Base-by-base conservation (phyloP, 805 yeast species). In the Starmera amethionina region DNA sequence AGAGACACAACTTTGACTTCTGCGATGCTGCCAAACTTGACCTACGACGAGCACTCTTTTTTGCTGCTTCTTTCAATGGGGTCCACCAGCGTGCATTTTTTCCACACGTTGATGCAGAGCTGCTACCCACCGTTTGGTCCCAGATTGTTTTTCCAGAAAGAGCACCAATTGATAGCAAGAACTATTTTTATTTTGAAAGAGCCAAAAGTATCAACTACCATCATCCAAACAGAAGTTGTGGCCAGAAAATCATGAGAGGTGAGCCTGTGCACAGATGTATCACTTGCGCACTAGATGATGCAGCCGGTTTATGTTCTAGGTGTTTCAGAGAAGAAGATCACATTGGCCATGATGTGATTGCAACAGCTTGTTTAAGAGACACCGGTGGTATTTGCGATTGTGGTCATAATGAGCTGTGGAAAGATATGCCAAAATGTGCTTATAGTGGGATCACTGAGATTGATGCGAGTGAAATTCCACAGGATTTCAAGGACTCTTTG, bases 341-440 rank as follows among this genome's bases (percentile, higher is more conserved):
- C 59, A 54, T 55, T 30, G 90, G 77, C 35, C 97, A 89, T 57
- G 73, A 76, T 36, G 79, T 83, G 8, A 74, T 79, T 41, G 72
- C 77, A 14, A 67, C 75, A 32, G 75, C 83, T 7, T 73, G 81
- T 42, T 75, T 74, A 34, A 66, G 84, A 39, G 82, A 76, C 44
- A 82, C 70, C 43, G 75, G 75, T 42, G 85, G 89, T 11, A 49
- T 54, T 4, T 55, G 59, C 32, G 96, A 86, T 53, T 86, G 96
- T 58, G 95, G 96, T 4, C 95, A 87, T 52, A 75, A 78, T 0
- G 95, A 84, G 52, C 94, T 94, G 0, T 87, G 94, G 88, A 70
- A 65, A 5, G 58, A 58, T 13, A 59, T 67, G 1, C 63, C 77
- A 34, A 52, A 63, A 12, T 86, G 95, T 55, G 65, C 66, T 15